Evolutionary conservation across 2,329 filamentous ascomycete species (phyloP).

Genomic region (Lojkania enalia): DNA sequence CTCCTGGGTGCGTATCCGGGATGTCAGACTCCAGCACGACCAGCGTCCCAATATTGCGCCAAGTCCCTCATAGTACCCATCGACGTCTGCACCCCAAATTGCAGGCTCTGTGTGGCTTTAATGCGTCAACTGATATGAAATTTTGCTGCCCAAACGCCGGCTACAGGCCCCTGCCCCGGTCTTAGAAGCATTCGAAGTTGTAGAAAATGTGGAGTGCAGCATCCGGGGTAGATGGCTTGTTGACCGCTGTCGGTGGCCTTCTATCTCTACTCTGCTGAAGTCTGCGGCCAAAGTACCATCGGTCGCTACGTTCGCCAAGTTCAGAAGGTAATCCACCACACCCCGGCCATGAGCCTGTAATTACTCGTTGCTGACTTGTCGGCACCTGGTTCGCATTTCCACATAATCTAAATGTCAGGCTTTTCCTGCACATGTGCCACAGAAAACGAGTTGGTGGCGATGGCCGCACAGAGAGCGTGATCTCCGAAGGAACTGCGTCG

Average conservation of each 20-base stretch:
- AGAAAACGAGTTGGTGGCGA: neutral
- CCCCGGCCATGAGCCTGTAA: too few relatives aligned
- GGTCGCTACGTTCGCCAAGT: too few relatives aligned
- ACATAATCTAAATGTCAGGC: slow-evolving; percentile 2
- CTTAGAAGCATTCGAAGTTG: slow-evolving; percentile 25
- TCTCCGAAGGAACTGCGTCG: slow-evolving; percentile 7
- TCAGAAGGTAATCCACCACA: too few relatives aligned
- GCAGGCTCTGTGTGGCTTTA: slow-evolving; percentile 27
- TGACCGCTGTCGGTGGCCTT: neutral
- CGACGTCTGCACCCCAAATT: slow-evolving; percentile 17
- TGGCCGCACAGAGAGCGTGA: neutral
- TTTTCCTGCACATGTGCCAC: slow-evolving; percentile 7
- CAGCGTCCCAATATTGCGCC: slow-evolving; percentile 29
- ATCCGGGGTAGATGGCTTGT: slow-evolving; percentile 6
- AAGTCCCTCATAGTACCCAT: slow-evolving; percentile 26
- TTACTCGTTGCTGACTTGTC: neutral
- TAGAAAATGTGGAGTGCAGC: slow-evolving; percentile 29
- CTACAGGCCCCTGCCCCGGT: slow-evolving; percentile 19
- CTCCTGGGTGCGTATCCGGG: slow-evolving; percentile 22
- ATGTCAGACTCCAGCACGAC: slow-evolving; percentile 20
- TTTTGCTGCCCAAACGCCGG: slow-evolving; percentile 28
- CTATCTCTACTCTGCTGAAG: neutral
- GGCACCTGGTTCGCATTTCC: neutral
- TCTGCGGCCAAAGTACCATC: neutral
- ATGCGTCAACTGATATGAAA: slow-evolving; percentile 29